Base-by-base conservation (phyloP, 208 protist genomes). In the Balamuthia mandrillaris region DNA sequence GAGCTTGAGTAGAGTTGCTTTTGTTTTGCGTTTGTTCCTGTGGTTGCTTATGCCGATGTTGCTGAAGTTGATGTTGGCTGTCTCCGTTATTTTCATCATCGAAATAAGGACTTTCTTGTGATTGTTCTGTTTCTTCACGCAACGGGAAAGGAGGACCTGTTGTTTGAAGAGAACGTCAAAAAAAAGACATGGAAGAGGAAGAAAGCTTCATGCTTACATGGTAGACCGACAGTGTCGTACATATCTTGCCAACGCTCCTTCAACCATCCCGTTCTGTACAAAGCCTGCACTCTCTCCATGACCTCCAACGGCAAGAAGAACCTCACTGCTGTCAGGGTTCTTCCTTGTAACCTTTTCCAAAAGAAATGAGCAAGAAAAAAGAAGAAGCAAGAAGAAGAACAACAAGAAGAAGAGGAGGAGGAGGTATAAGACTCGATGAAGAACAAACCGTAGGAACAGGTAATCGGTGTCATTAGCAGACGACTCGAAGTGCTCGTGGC, bases 371-470 rank as follows among this genome's bases (percentile, higher is more conserved):
- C 18, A 18, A 54, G 12, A 18, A 18, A 12, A n/a, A 54, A 12
- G 47, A 54, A 12, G 47, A 54, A n/a, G 47, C 12, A 54, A 12
- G 47, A 54, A 54, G 12, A 54, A 54, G 47, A 12, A 18, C 18
- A 18, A 54, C 47, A 54, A 54, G 47, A 54, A 54, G 18, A 54
- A 12, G 18, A 54, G 12, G 47, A n/a, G 47, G n/a, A n/a, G n/a
- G n/a, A n/a, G n/a, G n/a, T n/a, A n/a, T n/a, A n/a, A n/a, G n/a
- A n/a, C n/a, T n/a, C n/a, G n/a, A n/a, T n/a, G n/a, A n/a, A n/a
- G n/a, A n/a, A n/a, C n/a, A n/a, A 33, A 72, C 61, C 61, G 61
- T 21, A 72, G 31, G 61, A 72, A 72, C n/a, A 72, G 61, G 61
- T 72, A 45, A 41, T 72, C 61, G 35, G 61, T 24, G n/a, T n/a